Evolutionary conservation across 163 green algal genomes (phyloP), one percentile per base, ranked within the genome.

Genomic region (Chloroidium sp.): DNA sequence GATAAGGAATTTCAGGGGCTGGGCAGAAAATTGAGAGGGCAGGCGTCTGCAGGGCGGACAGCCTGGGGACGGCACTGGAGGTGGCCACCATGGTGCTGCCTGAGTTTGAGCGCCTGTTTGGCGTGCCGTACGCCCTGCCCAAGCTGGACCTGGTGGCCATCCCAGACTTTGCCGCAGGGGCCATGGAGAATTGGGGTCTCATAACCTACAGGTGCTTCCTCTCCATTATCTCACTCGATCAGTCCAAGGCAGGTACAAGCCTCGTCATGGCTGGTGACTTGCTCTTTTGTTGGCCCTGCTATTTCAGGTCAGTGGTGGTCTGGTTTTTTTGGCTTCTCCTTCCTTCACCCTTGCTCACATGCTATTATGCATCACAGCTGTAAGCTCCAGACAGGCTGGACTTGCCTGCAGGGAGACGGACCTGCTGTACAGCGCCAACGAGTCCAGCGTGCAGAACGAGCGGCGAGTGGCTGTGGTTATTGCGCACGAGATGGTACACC

Each of bases 181-280:
- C 94, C 10, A 98, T 98, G 95, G 95, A 98, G 87, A 98, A 98
- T 86, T 98, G 94, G 92, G 95, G 94, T 59, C 88, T 95, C 60
- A 92, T 97, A 67, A 93, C 88, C 1, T 97, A 92, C 36, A 36
- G 36, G 36, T 36, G 36, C 36, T 36, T 36, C 36, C 36, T 36
- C 36, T 80, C 80, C 79, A 4, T 60, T 69, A 1, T 59, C 10
- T 59, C 59, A 10, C 4, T 82, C 59, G 10, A 62, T 60, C 2
- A 12, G 4, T 61, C 2, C 3, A 78, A 10, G 4, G 2, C 4
- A 6, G 2, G 13, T 3, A 74, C 8, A 3, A 68, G 13, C 60
- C 8, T 79, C 2, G 69, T 36, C 36, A 36, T 36, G 36, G 36
- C 36, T 36, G 36, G 36, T 36, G 36, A 36, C 36, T 36, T 36